phyloP scores from a whole-genome alignment of 179 eudicot genomes.

The Silene coronaria region DNA sequence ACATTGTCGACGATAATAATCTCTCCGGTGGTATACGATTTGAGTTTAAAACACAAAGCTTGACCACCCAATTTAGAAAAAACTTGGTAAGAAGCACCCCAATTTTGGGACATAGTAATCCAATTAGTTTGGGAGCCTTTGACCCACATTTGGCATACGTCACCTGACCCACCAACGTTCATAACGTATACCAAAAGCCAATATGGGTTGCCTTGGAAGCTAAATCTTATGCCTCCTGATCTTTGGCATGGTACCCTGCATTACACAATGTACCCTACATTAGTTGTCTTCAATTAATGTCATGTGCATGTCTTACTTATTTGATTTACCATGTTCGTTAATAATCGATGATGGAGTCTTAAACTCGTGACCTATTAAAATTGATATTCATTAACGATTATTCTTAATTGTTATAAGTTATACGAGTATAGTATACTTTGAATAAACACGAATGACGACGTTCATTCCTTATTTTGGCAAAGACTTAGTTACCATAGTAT shows the following conservation, averaged over 20 bases:
- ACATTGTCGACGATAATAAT: constrained; percentile 53
- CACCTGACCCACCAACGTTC: constrained; percentile 84
- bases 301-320: no score
- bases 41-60: constrained; percentile 57
- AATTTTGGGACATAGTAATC: constrained; percentile 81
- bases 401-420: no score
- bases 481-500: no score
- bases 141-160: constrained; percentile 61
- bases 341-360: no score
- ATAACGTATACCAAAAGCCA: constrained; percentile 78
- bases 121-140: constrained; percentile 61
- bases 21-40: constrained; percentile 46
- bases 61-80: constrained; percentile 64
- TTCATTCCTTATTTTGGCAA: no score
- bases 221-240: constrained; percentile 55
- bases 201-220: constrained; percentile 63
- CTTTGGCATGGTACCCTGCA: constrained; percentile 61
- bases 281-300: neutral
- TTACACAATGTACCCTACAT: neutral
- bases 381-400: no score
- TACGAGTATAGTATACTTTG: no score
- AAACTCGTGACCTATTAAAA: neutral
- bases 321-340: no score
- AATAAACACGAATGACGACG: no score
- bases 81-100: constrained; percentile 91